These are phyloP conservation scores for Porphyra umbilicalis DNA, from an alignment of 31 red algal genomes.

Conservation along the genomic window DNA sequence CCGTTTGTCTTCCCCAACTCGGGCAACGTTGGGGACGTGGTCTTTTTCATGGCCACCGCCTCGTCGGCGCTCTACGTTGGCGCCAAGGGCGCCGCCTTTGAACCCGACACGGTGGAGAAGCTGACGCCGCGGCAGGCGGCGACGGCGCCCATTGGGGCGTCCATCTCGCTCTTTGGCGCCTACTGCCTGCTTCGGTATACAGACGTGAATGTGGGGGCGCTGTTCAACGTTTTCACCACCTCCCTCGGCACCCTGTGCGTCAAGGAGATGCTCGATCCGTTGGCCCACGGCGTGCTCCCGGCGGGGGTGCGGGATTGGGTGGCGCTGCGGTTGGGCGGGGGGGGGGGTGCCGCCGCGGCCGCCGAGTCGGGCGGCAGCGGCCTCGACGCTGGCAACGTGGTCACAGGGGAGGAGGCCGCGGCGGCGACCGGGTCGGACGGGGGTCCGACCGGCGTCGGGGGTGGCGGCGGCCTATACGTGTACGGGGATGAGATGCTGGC, in stretches of 20 bases:
- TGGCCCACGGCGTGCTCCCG: slow-evolving; percentile 4
- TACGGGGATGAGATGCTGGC: background rate
- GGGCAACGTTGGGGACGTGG: slow-evolving; percentile 19
- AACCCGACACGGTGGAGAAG: background rate
- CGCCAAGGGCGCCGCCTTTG: slow-evolving; percentile 9
- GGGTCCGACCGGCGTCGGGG: background rate
- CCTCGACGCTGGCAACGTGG: background rate
- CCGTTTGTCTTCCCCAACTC: slow-evolving; percentile 9
- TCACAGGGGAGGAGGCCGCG: background rate
- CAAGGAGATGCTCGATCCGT: slow-evolving; percentile 39
- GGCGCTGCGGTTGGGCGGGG: background rate
- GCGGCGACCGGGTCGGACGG: too few species aligned
- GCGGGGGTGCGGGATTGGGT: background rate
- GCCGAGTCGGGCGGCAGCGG: background rate
- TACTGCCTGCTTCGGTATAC: slow-evolving; percentile 46
- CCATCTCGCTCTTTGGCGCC: slow-evolving; percentile 26
- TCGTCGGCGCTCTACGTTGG: slow-evolving; percentile 13
- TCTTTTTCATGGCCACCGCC: slow-evolving; percentile 28
- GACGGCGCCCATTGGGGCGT: slow-evolving; percentile 31
- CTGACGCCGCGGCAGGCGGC: slow-evolving; percentile 22
- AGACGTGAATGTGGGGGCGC: slow-evolving; percentile 3
- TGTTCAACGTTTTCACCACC: slow-evolving; percentile 31
- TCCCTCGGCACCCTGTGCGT: slow-evolving; percentile 24
- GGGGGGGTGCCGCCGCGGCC: too few species aligned
- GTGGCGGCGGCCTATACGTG: background rate